Evolutionary conservation across 768 basidiomycete species (phyloP).

Genomic region (Dioszegia hungarica): DNA sequence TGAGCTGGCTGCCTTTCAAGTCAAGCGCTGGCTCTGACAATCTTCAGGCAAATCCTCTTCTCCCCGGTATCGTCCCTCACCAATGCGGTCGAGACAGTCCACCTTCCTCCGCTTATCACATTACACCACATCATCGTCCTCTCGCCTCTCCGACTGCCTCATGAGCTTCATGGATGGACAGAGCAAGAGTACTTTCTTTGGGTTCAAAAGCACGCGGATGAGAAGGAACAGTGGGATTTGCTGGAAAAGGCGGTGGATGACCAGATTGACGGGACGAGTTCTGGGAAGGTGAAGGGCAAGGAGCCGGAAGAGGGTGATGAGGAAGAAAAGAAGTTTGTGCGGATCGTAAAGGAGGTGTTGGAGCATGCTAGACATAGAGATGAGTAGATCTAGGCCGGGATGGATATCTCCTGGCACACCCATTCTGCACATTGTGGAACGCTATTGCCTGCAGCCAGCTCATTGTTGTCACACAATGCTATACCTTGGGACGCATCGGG

Average conservation of each 20-base stretch:
- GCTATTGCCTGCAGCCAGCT: no score
- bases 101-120: conserved; percentile 80
- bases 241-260: conserved; percentile 67
- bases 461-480: no score
- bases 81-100: conserved; percentile 62
- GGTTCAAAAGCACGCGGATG: conserved; percentile 82
- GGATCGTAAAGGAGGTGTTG: conserved; percentile 65
- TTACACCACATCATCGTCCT: conserved; percentile 84
- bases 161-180: conserved; percentile 85
- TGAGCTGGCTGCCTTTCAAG: conserved; percentile 49
- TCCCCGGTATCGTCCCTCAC: conserved; percentile 70
- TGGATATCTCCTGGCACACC: no score
- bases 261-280: conserved; percentile 56
- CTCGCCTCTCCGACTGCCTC: conserved; percentile 68
- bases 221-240: conserved; percentile 67
- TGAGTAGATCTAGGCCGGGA: not conserved
- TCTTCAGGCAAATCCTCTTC: conserved; percentile 74
- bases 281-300: conserved; percentile 49
- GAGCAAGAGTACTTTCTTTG: conserved; percentile 94
- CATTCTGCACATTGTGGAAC: no score
- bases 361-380: conserved; percentile 47
- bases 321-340: conserved; percentile 60
- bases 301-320: conserved; percentile 34
- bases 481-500: no score
- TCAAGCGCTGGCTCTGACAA: not conserved